Evolutionary conservation across 1,284 basidiomycete genomes (phyloP), one percentile per base, ranked within the genome.

Genomic region (Cutaneotrichosporon sp.): DNA sequence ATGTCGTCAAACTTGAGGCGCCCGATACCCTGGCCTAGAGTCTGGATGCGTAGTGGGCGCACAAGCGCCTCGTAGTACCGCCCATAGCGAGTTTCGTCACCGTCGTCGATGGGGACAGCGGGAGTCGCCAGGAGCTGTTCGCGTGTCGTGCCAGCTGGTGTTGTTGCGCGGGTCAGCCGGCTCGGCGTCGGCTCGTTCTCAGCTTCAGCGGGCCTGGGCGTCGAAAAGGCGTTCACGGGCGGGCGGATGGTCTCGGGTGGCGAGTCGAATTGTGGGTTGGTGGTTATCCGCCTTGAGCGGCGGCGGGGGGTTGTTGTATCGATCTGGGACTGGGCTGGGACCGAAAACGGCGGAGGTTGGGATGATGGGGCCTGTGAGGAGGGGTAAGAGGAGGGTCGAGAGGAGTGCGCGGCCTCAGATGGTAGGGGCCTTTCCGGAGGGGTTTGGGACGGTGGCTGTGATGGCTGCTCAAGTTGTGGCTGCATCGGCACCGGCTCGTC

Each of bases 1-100:
- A 80, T 65, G 38, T 78, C 70, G 22, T 73, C 70, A 18, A 70
- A 65, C 77, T 73, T 77, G 76, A 76, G 76, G 57, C 74, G 74
- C 57, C 77, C 72, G 18, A 77, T 67, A 13, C 75, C 76, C 40
- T 71, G 72, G 56, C 73, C 70, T 14, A 77, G 71, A 9, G 77
- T 78, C 26, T 69, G 60, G 31, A 75, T 69, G 36, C 78, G 73
- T 8, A 80, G 56, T 14, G 76, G 73, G 26, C 76, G 69, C 56
- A 76, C 68, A 10, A 78, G 71, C 14, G 72, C 58, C 62, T 74
- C 65, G 58, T 78, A 78, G 50, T 79, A 67, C 55, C 70, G 69
- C 18, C 79, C 80, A 61, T 72, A 81, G 50, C 72, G 70, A 5
- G 69, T 61, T 21, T 68, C 70, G 16, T 65, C 66, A 22, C 66